Evolutionary conservation across 169 alveolate species (phyloP), one percentile per base, ranked within the genome.

Genomic region (Plasmodium cynomolgi): DNA sequence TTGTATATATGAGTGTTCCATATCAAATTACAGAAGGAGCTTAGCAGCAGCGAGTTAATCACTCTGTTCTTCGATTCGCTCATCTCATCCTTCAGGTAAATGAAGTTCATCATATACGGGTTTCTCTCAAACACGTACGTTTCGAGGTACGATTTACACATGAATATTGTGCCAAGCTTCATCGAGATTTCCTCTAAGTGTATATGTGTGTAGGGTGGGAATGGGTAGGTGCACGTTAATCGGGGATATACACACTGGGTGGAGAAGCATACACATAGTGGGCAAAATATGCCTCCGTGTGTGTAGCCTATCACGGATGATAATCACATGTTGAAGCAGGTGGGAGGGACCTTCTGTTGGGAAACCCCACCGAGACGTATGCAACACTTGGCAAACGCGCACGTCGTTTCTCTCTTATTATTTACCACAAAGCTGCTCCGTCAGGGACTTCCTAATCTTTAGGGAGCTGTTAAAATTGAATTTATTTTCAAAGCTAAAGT

Each of bases 401-500:
- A 50, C 6, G 1, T 17, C 26, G 1, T 8, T 15, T 17, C 62
- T 68, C n/a, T 68, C 37, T 68, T 11, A 68, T 68, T 20, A 20
- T 41, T 62, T 91, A 91, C 95, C 95, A 31, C 95, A 91, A 71
- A 91, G 79, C 23, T 91, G 95, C 83, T 91, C 95, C 47, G 95
- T 91, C 58, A 91, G 34, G 3, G 95, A 91, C 44, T 91, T 81
- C 62, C 92, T 54, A 33, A 91, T 82, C 74, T 91, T 83, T 34
- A 91, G 75, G 17, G 91, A 82, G 23, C 92, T 91, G 82, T 82
- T 81, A 91, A 91, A 91, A 44, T 91, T 91, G 29, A 91, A 73
- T 82, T 91, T 91, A 73, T 44, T 91, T 72, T 83, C 92, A 31
- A 91, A 82, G 17, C 81, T 90, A 44, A 80, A 50, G 37, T 91